Conservation (phyloP, 495 filamentous ascomycete species). For the Venustampulla echinocandica region DNA sequence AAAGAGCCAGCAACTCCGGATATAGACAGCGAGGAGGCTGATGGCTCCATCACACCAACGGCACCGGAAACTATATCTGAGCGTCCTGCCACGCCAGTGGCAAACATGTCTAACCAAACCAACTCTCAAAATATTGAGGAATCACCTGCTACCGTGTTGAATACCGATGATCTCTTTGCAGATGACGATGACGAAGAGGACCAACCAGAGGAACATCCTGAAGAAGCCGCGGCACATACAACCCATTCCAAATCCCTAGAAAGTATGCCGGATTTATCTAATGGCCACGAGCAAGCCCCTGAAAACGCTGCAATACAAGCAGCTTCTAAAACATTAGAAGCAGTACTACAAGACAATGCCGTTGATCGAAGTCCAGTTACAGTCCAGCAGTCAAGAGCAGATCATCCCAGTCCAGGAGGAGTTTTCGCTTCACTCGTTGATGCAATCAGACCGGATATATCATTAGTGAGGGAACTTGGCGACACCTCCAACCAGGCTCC, state of each 20-base stretch:
- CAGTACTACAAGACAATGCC: neutral
- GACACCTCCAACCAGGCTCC: neutral
- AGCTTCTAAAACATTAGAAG: neutral
- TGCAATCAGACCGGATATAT: conserved; percentile 6
- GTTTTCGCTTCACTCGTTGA: conserved; percentile 10
- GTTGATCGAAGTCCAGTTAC: too few species aligned
- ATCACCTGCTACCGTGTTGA: conserved; percentile 8
- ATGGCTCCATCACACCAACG: too few species aligned
- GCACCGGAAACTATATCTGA: too few species aligned
- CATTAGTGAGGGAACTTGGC: conserved; percentile 9
- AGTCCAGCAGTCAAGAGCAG: too few species aligned
- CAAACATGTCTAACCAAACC: too few species aligned
- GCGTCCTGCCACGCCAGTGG: too few species aligned
- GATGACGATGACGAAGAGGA: conserved; percentile 9
- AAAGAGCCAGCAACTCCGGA: too few species aligned
- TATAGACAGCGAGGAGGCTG: too few species aligned
- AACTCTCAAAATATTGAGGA: too few species aligned
- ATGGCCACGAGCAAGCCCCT: neutral
- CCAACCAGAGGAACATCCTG: neutral
- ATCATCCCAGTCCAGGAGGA: neutral
- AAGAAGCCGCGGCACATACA: neutral
- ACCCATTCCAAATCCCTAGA: too few species aligned
- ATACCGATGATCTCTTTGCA: conserved; percentile 7
- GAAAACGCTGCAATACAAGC: neutral
- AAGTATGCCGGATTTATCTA: too few species aligned